phyloP scores from a whole-genome alignment of 2,329 filamentous ascomycete genomes.

The Fusarium xyrophilum region DNA sequence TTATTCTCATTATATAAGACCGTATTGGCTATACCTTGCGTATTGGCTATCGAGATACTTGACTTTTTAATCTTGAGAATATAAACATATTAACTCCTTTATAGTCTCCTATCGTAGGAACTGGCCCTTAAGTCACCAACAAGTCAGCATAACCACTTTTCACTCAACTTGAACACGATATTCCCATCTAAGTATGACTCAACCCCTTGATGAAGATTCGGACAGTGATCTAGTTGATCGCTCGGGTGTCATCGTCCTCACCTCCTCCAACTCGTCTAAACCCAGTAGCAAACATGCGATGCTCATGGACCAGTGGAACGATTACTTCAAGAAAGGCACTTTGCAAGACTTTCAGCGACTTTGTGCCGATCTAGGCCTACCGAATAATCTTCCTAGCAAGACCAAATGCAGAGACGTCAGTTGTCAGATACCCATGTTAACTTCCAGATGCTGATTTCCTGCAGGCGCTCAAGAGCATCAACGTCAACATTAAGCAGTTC shows the following conservation, averaged over 20 bases:
- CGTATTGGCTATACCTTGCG: no score
- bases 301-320: constrained; percentile 36
- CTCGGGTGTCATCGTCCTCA: not conserved
- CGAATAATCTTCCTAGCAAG: constrained; percentile 50
- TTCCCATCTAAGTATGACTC: not conserved
- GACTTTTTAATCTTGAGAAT: not conserved
- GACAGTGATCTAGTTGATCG: not conserved
- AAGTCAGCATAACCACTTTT: not conserved
- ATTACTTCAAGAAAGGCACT: constrained; percentile 42
- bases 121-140: not conserved
- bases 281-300: not conserved
- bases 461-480: constrained; percentile 52
- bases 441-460: not conserved
- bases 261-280: not conserved
- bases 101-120: not conserved
- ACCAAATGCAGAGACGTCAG: constrained; percentile 54
- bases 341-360: constrained; percentile 55
- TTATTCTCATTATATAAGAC: no score
- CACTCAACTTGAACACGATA: not conserved
- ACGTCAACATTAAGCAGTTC: constrained; percentile 60
- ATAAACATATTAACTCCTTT: not conserved
- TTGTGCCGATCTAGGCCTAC: constrained; percentile 53
- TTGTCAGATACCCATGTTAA: not conserved
- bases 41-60: no score
- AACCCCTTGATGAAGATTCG: not conserved